Evolutionary conservation across 371 early-diverging fungal species (phyloP).

Genomic region (Fennellomyces sp.): DNA sequence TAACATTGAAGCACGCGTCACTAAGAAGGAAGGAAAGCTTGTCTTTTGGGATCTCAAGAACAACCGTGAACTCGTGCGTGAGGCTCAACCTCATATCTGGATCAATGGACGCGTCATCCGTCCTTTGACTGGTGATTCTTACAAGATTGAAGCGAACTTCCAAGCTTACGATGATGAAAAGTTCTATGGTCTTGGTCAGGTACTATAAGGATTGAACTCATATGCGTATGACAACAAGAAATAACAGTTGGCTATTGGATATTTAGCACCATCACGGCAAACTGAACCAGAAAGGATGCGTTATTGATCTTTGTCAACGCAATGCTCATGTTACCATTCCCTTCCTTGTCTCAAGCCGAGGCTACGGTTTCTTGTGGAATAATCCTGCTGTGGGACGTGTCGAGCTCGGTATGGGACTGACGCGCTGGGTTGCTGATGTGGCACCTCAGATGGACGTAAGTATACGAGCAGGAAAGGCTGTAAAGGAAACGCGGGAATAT

Average conservation of each 20-base stretch:
- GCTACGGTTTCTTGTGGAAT: slow-evolving; percentile 22
- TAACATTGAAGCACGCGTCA: slow-evolving; percentile 18
- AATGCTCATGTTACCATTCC: slow-evolving; percentile 19
- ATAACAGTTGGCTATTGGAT: no score
- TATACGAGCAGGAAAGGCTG: neutral
- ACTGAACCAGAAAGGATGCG: slow-evolving; percentile 20
- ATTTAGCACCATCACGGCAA: slow-evolving; percentile 13
- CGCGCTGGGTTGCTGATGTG: slow-evolving; percentile 20
- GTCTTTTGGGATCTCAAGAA: slow-evolving; percentile 15
- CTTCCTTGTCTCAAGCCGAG: slow-evolving; percentile 16
- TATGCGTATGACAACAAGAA: neutral
- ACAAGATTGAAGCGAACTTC: slow-evolving; percentile 20
- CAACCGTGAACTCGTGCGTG: slow-evolving; percentile 11
- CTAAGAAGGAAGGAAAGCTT: slow-evolving; percentile 7
- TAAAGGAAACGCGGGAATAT: neutral
- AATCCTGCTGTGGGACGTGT: slow-evolving; percentile 21
- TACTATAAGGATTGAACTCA: neutral
- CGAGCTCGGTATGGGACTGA: slow-evolving; percentile 15
- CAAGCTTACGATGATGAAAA: slow-evolving; percentile 17
- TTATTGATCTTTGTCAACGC: slow-evolving; percentile 17
- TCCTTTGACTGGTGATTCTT: slow-evolving; percentile 9
- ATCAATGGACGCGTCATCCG: slow-evolving; percentile 14
- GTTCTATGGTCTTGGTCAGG: slow-evolving; percentile 21
- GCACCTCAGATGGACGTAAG: slow-evolving; percentile 16
- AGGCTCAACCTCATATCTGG: slow-evolving; percentile 20